Conservation (phyloP, 176 grass and related monocot species). For the Cenchrus fungigraminus region DNA sequence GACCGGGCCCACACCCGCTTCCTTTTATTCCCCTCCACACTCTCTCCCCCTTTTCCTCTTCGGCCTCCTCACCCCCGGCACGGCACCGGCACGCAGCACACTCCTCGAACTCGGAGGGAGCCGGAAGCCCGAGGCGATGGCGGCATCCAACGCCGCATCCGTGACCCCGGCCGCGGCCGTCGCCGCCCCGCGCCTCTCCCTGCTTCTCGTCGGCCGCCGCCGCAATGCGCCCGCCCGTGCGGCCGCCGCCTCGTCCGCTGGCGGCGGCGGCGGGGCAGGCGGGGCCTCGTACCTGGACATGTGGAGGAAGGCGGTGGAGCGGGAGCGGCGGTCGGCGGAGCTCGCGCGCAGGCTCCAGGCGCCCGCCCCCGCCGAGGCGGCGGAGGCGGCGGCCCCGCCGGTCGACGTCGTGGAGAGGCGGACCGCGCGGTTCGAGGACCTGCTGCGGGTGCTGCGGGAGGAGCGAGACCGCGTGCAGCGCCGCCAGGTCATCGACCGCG, state of each 20-base stretch:
- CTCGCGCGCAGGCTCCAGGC: slow-evolving; percentile 41
- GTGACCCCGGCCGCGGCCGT: not conserved
- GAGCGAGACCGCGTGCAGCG: slow-evolving; percentile 87
- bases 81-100: not conserved
- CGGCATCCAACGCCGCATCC: slow-evolving; percentile 28
- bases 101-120: not conserved
- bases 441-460: slow-evolving; percentile 74
- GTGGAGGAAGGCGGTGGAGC: slow-evolving; percentile 70
- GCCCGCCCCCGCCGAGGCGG: slow-evolving; percentile 3
- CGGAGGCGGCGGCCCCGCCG: not conserved
- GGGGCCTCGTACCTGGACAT: slow-evolving; percentile 65
- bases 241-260: not conserved
- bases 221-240: slow-evolving; percentile 20
- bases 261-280: slow-evolving; percentile 4
- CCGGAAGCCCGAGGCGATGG: slow-evolving; percentile 10
- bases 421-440: slow-evolving; percentile 76
- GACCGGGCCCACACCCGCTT: not conserved
- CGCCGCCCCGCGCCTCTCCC: slow-evolving; percentile 8
- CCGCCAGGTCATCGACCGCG: slow-evolving; percentile 86
- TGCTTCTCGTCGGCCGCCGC: slow-evolving; percentile 4
- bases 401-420: slow-evolving; percentile 33
- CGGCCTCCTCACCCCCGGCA: not conserved
- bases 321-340: slow-evolving; percentile 57
- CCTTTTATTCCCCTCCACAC: slow-evolving; percentile 22
- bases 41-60: not conserved